Percentiles rank a stretch among this genome's conserved stretches.
These are phyloP conservation scores for Candida krabiensis DNA, from an alignment of 805 yeast species.

Conservation along the genomic window DNA sequence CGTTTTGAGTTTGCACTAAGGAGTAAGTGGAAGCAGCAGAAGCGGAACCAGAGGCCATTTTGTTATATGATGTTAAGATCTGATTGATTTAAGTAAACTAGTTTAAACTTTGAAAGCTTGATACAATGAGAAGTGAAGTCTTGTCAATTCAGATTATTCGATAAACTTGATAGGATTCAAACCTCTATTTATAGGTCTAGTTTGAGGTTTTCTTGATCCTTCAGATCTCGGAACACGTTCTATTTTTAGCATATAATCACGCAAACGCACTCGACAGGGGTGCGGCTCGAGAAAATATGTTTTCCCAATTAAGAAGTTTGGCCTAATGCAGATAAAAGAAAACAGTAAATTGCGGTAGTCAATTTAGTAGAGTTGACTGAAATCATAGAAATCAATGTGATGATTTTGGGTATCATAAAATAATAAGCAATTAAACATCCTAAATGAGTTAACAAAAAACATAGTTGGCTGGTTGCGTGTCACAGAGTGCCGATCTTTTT, in stretches of 20 bases:
- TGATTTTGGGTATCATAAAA: not conserved
- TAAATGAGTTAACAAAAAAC: not conserved
- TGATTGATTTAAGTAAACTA: not conserved
- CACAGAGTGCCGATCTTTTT: not conserved
- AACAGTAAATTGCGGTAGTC: not conserved
- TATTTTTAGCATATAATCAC: constrained; percentile 16
- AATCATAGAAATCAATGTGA: constrained; percentile 5
- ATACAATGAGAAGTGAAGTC: too few species aligned
- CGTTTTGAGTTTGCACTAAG: constrained; percentile 20
- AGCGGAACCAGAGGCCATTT: constrained; percentile 23
- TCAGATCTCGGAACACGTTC: constrained; percentile 1
- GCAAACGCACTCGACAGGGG: constrained; percentile 10
- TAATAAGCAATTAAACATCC: not conserved
- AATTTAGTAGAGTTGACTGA: constrained; percentile 4
- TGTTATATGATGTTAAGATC: not conserved
- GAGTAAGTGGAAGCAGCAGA: constrained; percentile 18
- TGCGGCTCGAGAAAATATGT: constrained; percentile 17
- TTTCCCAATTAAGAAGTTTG: constrained; percentile 6
- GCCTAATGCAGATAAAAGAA: not conserved
- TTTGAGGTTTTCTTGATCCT: not conserved
- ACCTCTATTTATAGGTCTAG: too few species aligned
- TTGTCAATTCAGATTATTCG: too few species aligned
- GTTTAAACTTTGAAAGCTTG: too few species aligned
- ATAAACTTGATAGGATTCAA: too few species aligned
- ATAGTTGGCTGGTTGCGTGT: not conserved